Percentiles rank a stretch among this genome's conserved stretches.
These are phyloP conservation scores for Ascoidea tarda DNA, from an alignment of 805 yeast genomes.

Conservation along the genomic window DNA sequence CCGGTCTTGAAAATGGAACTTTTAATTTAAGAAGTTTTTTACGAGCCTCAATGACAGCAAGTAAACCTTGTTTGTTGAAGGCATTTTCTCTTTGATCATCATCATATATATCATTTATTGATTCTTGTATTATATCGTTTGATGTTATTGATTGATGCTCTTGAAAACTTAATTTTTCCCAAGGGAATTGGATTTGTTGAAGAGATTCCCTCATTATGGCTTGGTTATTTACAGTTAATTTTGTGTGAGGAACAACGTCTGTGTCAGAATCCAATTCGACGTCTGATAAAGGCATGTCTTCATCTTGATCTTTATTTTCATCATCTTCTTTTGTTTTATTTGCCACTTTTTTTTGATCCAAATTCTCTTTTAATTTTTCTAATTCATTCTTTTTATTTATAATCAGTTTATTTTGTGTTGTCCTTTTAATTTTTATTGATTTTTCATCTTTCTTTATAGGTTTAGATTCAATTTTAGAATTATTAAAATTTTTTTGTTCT, in stretches of 20 bases:
- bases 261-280: slow-evolving; percentile 91
- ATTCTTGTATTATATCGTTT: slow-evolving; percentile 41
- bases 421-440: slow-evolving; percentile 13
- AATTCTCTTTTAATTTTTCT: slow-evolving; percentile 18
- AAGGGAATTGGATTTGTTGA: slow-evolving; percentile 47
- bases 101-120: slow-evolving; percentile 79
- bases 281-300: slow-evolving; percentile 79
- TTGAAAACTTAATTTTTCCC: slow-evolving; percentile 53
- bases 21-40: slow-evolving; percentile 48
- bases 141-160: slow-evolving; percentile 75
- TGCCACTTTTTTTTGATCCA: slow-evolving; percentile 29
- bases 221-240: slow-evolving; percentile 73
- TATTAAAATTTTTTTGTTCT: slow-evolving; percentile 24
- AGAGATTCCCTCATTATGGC: slow-evolving; percentile 68
- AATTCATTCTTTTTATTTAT: slow-evolving; percentile 13
- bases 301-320: slow-evolving; percentile 46
- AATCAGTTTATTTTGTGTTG: slow-evolving; percentile 34
- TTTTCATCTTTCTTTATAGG: too few species aligned
- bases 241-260: slow-evolving; percentile 85
- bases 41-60: slow-evolving; percentile 67
- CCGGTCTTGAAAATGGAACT: slow-evolving; percentile 84
- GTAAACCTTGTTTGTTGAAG: slow-evolving; percentile 87
- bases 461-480: slow-evolving; percentile 23
- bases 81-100: slow-evolving; percentile 94
- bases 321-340: slow-evolving; percentile 37